Evolutionary conservation across 805 yeast species (phyloP).

Genomic region (Lipomyces sp.): DNA sequence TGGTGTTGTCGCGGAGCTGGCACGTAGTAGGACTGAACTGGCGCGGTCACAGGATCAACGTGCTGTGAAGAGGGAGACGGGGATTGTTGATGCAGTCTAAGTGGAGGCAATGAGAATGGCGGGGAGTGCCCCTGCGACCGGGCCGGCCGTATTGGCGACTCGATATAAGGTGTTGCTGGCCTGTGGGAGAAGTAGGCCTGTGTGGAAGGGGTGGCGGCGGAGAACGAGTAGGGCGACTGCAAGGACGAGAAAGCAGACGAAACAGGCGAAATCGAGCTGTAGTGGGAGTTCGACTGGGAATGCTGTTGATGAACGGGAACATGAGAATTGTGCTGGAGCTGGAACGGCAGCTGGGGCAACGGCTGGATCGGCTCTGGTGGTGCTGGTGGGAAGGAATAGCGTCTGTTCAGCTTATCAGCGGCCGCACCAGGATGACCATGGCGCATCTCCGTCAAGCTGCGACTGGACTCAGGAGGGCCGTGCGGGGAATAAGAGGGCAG

Average conservation of each 20-base stretch:
- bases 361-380: slow-evolving; percentile 6
- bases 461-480: not conserved
- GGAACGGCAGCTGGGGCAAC: slow-evolving; percentile 3
- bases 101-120: not conserved
- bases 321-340: slow-evolving; percentile 8
- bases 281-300: not conserved
- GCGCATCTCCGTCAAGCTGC: not conserved
- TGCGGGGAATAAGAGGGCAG: slow-evolving; percentile 17
- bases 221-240: not conserved
- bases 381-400: slow-evolving; percentile 8
- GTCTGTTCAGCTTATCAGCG: not conserved
- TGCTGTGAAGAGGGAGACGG: not conserved
- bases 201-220: not conserved
- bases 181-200: not conserved
- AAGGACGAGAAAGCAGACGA: not conserved
- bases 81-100: not conserved
- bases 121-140: not conserved
- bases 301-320: slow-evolving; percentile 4
- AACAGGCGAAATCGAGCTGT: not conserved
- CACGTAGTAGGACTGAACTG: not conserved
- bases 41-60: not conserved
- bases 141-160: not conserved
- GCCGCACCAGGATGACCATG: not conserved
- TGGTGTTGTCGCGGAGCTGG: not conserved
- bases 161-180: not conserved